These are phyloP conservation scores for Coffea eugenioides DNA, from an alignment of 257 asterid genomes.

Conservation along the genomic window DNA sequence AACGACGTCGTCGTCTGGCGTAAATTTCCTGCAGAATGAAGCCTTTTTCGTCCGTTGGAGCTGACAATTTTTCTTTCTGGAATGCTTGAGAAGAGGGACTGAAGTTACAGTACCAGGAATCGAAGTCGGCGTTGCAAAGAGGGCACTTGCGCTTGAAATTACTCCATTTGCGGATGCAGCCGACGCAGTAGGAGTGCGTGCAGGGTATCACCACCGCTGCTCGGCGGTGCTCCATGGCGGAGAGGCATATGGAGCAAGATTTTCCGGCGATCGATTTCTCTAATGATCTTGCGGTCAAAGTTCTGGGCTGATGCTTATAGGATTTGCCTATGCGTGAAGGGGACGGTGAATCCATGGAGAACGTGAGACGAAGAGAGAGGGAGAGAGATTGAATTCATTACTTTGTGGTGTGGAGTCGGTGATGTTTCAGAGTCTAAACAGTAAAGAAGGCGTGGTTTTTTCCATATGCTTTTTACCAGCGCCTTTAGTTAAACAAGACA, in stretches of 20 bases:
- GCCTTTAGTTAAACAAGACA: neutral
- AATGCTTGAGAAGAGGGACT: conserved; percentile 20
- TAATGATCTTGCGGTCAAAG: neutral
- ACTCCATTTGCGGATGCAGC: conserved; percentile 61
- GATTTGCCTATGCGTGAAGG: neutral
- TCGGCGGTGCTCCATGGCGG: conserved; percentile 22
- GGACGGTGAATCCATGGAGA: neutral
- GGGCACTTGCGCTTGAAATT: conserved; percentile 51
- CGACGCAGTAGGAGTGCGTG: conserved; percentile 48
- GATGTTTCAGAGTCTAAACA: too few relatives aligned
- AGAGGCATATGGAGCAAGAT: conserved; percentile 50
- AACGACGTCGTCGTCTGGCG: conserved; percentile 15
- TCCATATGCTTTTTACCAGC: too few relatives aligned
- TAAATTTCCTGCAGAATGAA: neutral
- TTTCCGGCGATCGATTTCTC: conserved; percentile 24
- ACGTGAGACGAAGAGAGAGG: too few relatives aligned
- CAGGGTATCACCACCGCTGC: conserved; percentile 44
- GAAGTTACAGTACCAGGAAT: conserved; percentile 34
- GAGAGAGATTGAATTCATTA: neutral
- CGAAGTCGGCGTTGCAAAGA: conserved; percentile 42
- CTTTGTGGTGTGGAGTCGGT: too few relatives aligned
- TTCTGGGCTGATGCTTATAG: neutral
- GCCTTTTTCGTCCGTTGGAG: conserved; percentile 3
- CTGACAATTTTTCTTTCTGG: conserved; percentile 25
- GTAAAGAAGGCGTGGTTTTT: too few relatives aligned